Percentiles rank a stretch among this genome's conserved stretches.
phyloP scores from a whole-genome alignment of 2,329 filamentous ascomycete species.

The Calonectria pteridis region DNA sequence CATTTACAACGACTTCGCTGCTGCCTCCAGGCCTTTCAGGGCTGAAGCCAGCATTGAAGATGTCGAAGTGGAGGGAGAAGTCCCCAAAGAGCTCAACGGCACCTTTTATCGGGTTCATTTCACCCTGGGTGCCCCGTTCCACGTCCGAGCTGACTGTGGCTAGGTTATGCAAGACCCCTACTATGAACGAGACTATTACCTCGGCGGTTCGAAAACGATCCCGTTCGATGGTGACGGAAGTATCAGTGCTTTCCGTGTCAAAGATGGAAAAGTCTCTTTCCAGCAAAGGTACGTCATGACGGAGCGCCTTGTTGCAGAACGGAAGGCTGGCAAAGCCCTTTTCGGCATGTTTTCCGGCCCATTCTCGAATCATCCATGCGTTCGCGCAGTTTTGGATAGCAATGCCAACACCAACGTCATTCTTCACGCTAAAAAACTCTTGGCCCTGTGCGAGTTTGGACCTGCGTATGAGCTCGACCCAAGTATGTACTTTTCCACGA shows the following conservation, averaged over 20 bases:
- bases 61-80: background rate
- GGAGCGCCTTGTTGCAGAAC: background rate
- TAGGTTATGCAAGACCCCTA: constrained; percentile 1
- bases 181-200: background rate
- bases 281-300: constrained; percentile 5
- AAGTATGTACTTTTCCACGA: background rate
- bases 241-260: background rate
- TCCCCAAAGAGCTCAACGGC: background rate
- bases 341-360: background rate
- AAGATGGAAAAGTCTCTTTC: background rate
- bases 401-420: background rate
- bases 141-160: background rate
- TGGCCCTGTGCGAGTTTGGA: background rate
- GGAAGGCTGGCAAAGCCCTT: background rate
- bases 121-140: no score
- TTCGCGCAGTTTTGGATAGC: background rate
- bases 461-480: background rate
- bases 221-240: background rate
- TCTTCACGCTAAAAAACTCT: background rate
- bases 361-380: background rate
- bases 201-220: background rate
- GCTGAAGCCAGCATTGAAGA: background rate
- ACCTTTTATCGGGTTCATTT: background rate
- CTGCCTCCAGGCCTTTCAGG: background rate
- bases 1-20: background rate